Evolutionary conservation across 202 grass and related monocot genomes (phyloP).

Genomic region (Carex arenaria): DNA sequence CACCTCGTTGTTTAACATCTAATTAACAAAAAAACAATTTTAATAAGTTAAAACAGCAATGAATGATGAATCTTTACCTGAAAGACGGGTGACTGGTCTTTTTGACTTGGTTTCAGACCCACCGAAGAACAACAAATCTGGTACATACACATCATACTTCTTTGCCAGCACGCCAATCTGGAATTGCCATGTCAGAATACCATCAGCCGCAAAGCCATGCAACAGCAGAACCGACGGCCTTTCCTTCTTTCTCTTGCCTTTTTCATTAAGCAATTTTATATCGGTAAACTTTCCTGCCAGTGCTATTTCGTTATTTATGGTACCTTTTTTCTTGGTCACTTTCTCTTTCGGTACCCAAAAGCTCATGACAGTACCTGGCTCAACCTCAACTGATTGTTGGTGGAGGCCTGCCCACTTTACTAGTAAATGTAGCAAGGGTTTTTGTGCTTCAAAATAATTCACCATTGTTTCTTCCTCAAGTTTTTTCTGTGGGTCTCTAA

Average conservation of each 20-base stretch:
- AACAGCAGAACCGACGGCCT: slow-evolving; percentile 71
- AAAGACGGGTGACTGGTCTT: slow-evolving; percentile 62
- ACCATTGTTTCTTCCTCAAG: slow-evolving; percentile 40
- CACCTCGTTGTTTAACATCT: neutral
- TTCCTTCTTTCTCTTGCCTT: slow-evolving; percentile 2
- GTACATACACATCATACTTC: slow-evolving; percentile 85
- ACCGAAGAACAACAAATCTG: slow-evolving; percentile 89
- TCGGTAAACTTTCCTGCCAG: slow-evolving; percentile 18
- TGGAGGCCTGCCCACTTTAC: slow-evolving; percentile 52
- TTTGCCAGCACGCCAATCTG: slow-evolving; percentile 52
- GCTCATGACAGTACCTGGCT: slow-evolving; percentile 64
- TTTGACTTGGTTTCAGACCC: slow-evolving; percentile 49
- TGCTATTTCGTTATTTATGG: slow-evolving; percentile 30
- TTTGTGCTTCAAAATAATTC: slow-evolving; percentile 74
- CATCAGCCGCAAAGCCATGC: slow-evolving; percentile 80
- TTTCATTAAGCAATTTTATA: neutral
- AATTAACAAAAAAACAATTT: neutral
- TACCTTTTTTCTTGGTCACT: slow-evolving; percentile 35
- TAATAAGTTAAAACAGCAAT: too few species aligned
- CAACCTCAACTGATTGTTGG: slow-evolving; percentile 63
- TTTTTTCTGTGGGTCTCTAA: neutral
- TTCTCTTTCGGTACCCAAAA: slow-evolving; percentile 87
- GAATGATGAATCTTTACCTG: neutral
- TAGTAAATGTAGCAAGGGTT: slow-evolving; percentile 74
- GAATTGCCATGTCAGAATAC: slow-evolving; percentile 90